phyloP scores from a whole-genome alignment of 345 rosid species.

The Rhodamnia rubescens region DNA sequence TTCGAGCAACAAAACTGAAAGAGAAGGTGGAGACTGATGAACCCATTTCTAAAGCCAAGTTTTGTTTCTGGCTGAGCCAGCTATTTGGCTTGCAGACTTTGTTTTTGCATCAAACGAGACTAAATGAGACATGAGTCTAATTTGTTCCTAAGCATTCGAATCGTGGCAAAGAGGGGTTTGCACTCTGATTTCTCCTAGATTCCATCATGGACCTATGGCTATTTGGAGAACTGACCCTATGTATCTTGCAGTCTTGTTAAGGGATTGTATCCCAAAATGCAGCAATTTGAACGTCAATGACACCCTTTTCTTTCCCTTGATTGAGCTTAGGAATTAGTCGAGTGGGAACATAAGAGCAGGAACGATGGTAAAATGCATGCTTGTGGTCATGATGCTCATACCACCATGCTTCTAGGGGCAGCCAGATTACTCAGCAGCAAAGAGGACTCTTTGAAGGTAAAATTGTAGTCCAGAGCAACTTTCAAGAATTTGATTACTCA shows the following conservation, averaged over 20 bases:
- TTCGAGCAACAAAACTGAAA: background rate
- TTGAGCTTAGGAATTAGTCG: constrained; percentile 27
- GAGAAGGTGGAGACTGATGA: background rate
- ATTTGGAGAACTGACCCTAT: background rate
- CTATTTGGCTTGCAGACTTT: background rate
- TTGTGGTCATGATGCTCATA: constrained; percentile 51
- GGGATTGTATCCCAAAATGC: background rate
- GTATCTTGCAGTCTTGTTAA: background rate
- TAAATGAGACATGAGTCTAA: background rate
- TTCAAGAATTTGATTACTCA: background rate
- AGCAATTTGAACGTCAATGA: background rate
- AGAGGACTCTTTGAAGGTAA: constrained; percentile 22
- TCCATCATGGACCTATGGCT: background rate
- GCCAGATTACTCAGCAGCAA: constrained; percentile 29
- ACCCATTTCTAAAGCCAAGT: background rate
- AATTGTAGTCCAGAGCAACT: background rate
- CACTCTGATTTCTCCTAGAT: background rate
- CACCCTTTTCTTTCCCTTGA: background rate
- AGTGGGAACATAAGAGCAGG: constrained; percentile 38
- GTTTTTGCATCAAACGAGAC: background rate
- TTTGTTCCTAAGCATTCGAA: background rate
- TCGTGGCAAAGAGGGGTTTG: background rate
- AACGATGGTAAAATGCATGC: constrained; percentile 46
- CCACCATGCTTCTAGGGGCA: constrained; percentile 43
- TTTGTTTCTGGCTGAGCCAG: background rate